Percentiles rank a stretch among this genome's conserved stretches.
Evolutionary conservation across 495 filamentous ascomycete genomes (phyloP).

Genomic region (Lasiosphaeria ovina): DNA sequence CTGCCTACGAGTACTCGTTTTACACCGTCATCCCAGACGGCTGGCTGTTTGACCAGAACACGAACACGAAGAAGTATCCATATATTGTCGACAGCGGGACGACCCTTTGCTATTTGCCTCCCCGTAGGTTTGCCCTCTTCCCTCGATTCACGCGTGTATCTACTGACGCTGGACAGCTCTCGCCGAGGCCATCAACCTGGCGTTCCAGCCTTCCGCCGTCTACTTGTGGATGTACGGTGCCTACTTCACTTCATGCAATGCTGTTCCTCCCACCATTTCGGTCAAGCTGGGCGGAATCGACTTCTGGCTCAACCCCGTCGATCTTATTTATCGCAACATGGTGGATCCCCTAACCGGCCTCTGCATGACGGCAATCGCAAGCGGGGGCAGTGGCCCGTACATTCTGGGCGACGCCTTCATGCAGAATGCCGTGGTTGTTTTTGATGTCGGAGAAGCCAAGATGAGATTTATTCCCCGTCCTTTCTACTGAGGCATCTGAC

Average conservation of each 20-base stretch:
- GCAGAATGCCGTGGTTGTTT: conserved; percentile 62
- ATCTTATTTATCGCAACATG: conserved; percentile 50
- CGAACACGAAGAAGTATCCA: conserved; percentile 34
- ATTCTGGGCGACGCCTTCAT: conserved; percentile 64
- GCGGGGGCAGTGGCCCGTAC: conserved; percentile 42
- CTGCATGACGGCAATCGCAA: conserved; percentile 50
- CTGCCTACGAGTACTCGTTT: conserved; percentile 37
- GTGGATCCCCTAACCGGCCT: conserved; percentile 37
- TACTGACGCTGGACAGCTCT: conserved; percentile 23
- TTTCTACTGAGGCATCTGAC: conserved; percentile 24
- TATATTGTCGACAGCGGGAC: conserved; percentile 51
- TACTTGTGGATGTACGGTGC: conserved; percentile 44
- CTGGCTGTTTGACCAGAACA: conserved; percentile 34
- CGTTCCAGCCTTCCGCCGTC: conserved; percentile 54
- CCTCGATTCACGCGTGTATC: neutral
- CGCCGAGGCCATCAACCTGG: conserved; percentile 48
- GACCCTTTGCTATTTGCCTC: conserved; percentile 43
- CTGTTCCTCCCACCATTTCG: conserved; percentile 51
- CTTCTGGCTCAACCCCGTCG: conserved; percentile 54
- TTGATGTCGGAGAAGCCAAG: conserved; percentile 57
- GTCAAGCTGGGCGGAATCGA: conserved; percentile 48
- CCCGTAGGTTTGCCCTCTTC: conserved; percentile 20
- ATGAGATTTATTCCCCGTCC: conserved; percentile 46
- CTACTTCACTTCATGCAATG: conserved; percentile 56
- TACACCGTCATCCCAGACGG: conserved; percentile 43